Evolutionary conservation across 2,329 filamentous ascomycete species (phyloP).

Genomic region (Diplodia sapinea): DNA sequence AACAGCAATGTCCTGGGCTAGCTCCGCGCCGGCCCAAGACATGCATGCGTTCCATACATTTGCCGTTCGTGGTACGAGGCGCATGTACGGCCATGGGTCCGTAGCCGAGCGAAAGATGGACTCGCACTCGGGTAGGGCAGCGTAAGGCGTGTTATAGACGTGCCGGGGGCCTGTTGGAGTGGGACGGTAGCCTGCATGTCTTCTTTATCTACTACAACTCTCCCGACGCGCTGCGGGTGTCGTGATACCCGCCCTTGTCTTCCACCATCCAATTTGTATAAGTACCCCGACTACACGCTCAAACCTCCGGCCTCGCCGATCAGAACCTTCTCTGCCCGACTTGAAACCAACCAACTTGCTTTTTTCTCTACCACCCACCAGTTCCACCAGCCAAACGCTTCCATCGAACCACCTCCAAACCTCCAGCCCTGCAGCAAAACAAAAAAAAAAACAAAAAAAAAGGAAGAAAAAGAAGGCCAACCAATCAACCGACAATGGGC

Average conservation of each 20-base stretch:
- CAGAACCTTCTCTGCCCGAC: not conserved
- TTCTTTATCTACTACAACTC: not conserved
- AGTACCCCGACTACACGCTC: not conserved
- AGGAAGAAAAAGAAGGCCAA: not conserved
- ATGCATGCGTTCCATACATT: slow-evolving; percentile 15
- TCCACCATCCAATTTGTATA: not conserved
- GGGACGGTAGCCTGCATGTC: not conserved
- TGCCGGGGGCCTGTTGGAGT: not conserved
- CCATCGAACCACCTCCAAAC: not conserved
- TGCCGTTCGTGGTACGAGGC: slow-evolving; percentile 9
- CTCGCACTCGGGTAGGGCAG: not conserved
- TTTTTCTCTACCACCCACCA: not conserved
- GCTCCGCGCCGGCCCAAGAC: not conserved
- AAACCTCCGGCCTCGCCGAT: not conserved
- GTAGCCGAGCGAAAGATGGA: not conserved
- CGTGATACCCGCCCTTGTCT: slow-evolving; percentile 29
- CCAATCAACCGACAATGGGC: not conserved
- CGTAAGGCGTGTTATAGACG: not conserved
- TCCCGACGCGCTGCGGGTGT: slow-evolving; percentile 13
- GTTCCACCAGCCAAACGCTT: not conserved
- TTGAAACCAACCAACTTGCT: not conserved
- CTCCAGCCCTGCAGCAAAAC: not conserved
- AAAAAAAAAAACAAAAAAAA: not conserved
- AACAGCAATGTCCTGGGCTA: not conserved
- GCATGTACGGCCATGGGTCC: not conserved